Base-by-base conservation (phyloP, 805 yeast genomes). In the Starmera quercuum region DNA sequence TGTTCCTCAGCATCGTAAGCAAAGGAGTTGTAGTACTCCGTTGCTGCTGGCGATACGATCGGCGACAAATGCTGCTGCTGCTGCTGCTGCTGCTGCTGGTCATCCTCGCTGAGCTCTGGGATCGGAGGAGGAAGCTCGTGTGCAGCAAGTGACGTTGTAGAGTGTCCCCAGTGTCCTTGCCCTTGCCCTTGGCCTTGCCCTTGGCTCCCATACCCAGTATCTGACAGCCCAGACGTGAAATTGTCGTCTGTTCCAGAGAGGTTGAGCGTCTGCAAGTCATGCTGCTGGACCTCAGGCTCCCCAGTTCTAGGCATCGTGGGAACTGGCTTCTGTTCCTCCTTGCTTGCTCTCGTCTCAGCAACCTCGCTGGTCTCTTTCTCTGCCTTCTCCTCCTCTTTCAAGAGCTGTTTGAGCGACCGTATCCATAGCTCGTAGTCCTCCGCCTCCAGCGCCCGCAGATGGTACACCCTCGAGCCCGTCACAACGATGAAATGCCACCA, bases 1-100 rank as follows among this genome's bases (percentile, higher is more conserved):
- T 58, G 58, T 27, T 66, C 69, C 7, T 56, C 50, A 4, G 43
- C 30, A 7, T 40, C 29, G 3, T 45, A 36, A 2, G 52, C 36
- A 18, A 49, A 34, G 5, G 54, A 49, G 29, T 46, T 49, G 32
- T 36, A 49, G 44, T 55, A 52, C 15, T 40, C 39, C 30, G 28
- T 20, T 26, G 14, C 28, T 14, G 5, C n/a, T n/a, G n/a, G n/a
- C n/a, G n/a, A n/a, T n/a, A n/a, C n/a, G n/a, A n/a, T n/a, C n/a
- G n/a, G n/a, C n/a, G n/a, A n/a, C n/a, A n/a, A n/a, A n/a, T n/a
- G n/a, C n/a, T n/a, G n/a, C n/a, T n/a, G n/a, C n/a, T n/a, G n/a
- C n/a, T n/a, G n/a, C n/a, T n/a, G n/a, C n/a, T n/a, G n/a, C n/a
- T n/a, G n/a, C n/a, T n/a, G n/a, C n/a, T n/a, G n/a, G n/a, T n/a